A percentile compares a stretch with the other conserved stretches of the same genome.
Evolutionary conservation across 2,329 filamentous ascomycete genomes (phyloP).

Genomic region (Alternaria rosae): DNA sequence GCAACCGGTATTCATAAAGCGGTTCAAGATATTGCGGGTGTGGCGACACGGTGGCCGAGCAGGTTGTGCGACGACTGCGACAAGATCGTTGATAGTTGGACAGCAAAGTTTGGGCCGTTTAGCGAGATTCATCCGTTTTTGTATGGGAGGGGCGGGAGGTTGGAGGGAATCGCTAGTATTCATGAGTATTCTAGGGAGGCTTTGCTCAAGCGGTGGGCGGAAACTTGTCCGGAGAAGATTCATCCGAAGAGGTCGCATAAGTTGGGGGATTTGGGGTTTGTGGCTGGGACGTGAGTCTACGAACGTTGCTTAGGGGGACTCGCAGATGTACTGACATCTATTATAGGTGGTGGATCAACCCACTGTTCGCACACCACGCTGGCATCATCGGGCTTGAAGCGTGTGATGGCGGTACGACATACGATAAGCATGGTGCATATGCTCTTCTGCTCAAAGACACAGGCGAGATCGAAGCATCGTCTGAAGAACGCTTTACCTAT

Average conservation of each 20-base stretch:
- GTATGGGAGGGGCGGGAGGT: constrained; percentile 53
- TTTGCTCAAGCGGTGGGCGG: constrained; percentile 45
- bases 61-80: constrained; percentile 56
- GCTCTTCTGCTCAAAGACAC: constrained; percentile 54
- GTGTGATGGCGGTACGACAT: constrained; percentile 53
- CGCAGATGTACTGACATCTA: constrained; percentile 11
- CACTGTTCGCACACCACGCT: constrained; percentile 56
- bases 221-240: constrained; percentile 41
- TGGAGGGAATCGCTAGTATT: constrained; percentile 52
- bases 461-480: constrained; percentile 48
- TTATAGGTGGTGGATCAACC: constrained; percentile 59
- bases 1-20: constrained; percentile 58
- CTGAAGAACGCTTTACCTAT: constrained; percentile 52
- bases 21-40: constrained; percentile 52
- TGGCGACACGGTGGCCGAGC: constrained; percentile 57
- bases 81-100: constrained; percentile 51
- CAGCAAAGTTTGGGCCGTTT: constrained; percentile 48
- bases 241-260: constrained; percentile 42
- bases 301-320: not conserved
- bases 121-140: constrained; percentile 50
- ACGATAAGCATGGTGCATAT: constrained; percentile 54
- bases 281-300: constrained; percentile 54
- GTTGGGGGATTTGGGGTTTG: constrained; percentile 55
- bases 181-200: constrained; percentile 50
- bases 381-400: constrained; percentile 57